These are phyloP conservation scores for Aphanoascus verrucosus DNA, from an alignment of 2,329 filamentous ascomycete genomes.

Conservation along the genomic window DNA sequence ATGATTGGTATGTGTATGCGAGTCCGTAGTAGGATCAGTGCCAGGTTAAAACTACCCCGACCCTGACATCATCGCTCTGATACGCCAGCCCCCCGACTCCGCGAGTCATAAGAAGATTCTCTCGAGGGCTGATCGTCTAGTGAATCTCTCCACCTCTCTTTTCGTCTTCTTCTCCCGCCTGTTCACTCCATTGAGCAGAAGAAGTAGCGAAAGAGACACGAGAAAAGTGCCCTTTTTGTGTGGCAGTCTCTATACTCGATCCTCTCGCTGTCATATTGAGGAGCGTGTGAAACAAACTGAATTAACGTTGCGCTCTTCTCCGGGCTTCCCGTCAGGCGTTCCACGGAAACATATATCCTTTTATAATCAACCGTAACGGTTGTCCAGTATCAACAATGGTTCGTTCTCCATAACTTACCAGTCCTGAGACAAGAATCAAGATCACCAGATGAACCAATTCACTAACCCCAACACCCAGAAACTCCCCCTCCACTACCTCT, in stretches of 20 bases:
- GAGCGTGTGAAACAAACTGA: too few species aligned
- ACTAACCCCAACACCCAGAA: slow-evolving; percentile 10
- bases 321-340: too few species aligned
- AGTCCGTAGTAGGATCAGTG: too few species aligned
- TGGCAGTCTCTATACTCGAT: too few species aligned
- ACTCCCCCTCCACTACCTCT: slow-evolving; percentile 16
- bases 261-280: too few species aligned
- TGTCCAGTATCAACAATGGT: too few species aligned
- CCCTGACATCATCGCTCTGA: neutral
- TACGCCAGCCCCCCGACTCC: neutral
- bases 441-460: neutral
- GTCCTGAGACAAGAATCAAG: neutral
- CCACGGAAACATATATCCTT: too few species aligned
- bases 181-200: neutral
- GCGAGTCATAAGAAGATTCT: neutral
- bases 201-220: too few species aligned
- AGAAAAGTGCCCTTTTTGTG: too few species aligned
- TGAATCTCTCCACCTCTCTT: neutral
- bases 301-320: too few species aligned
- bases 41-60: neutral
- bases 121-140: neutral
- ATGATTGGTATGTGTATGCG: too few species aligned
- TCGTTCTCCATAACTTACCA: neutral
- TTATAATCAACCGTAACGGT: too few species aligned
- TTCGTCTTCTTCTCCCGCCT: neutral